Evolutionary conservation across 2,329 filamentous ascomycete species (phyloP), one percentile per base, ranked within the genome.

Genomic region (Colletotrichum caudatum): DNA sequence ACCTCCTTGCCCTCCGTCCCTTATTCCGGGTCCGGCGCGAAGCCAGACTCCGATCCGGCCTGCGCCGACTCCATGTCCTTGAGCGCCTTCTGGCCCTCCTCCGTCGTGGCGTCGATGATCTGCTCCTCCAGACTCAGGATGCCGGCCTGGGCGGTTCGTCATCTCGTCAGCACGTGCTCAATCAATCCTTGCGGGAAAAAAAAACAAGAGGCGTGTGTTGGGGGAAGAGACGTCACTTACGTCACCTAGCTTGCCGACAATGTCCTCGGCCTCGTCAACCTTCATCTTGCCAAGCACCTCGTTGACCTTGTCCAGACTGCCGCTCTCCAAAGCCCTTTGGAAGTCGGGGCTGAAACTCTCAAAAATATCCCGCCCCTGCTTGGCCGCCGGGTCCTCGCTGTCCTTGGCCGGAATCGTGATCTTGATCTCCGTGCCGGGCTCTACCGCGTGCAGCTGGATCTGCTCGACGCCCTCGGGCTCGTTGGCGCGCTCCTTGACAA

Each of bases 361-460:
- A 78, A 95, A 99, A 69, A 98, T 91, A 76, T 89, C 84, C 54
- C 95, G 87, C 0, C 90, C 90, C 72, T 87, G 84, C 74, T 91
- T 86, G 64, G 87, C 87, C 64, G 88, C 90, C 1, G 89, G 87
- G 64, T 95, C 90, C 33, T 90, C 86, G 76, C 91, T 92, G 33
- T 89, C 86, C 50, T 86, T 85, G 0, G 92, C 86, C 16, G 96
- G 95, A 50, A 97, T 92, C 66, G 84, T 89, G 81, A 98, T 98
- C 79, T 93, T 93, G 80, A 99, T 98, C 73, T 93, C 92, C 3
- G 95, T 98, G 59, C 92, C 93, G 0, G 95, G 95, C 80, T 98
- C 94, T 14, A 99, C 95, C 18, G 96, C 95, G 80, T 99, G 96
- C 58, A 99, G 88, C 82, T 99, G 97, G 76, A 99, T 99, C 82